Percentiles rank a stretch among this genome's conserved stretches.
Evolutionary conservation across 306 rosid genomes (phyloP).

Genomic region (Malus domestica): DNA sequence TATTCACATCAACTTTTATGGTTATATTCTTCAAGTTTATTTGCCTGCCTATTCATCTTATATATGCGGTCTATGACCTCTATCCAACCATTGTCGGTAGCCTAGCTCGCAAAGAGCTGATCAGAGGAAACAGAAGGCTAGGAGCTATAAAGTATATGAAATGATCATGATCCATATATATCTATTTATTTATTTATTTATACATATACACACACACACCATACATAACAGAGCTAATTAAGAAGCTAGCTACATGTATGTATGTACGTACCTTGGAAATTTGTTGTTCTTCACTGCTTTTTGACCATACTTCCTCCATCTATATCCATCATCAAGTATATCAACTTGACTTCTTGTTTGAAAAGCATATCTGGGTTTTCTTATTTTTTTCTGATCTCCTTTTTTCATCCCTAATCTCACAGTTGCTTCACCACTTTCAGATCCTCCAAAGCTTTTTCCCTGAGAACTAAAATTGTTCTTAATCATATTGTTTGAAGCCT

Average conservation of each 20-base stretch:
- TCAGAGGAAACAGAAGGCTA: not conserved
- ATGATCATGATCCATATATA: too few species aligned
- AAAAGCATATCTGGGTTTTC: slow-evolving; percentile 44
- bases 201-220: too few species aligned
- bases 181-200: too few species aligned
- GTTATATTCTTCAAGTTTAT: not conserved
- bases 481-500: not conserved
- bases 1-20: too few species aligned
- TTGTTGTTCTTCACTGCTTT: slow-evolving; percentile 55
- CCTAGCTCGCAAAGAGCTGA: not conserved
- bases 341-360: slow-evolving; percentile 56
- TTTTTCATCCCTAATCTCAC: slow-evolving; percentile 6
- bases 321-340: slow-evolving; percentile 48
- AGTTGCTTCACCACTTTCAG: not conserved
- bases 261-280: slow-evolving; percentile 31
- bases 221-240: not conserved
- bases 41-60: not conserved
- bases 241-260: not conserved
- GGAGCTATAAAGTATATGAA: too few species aligned
- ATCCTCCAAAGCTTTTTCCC: slow-evolving; percentile 1
- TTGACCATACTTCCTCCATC: slow-evolving; percentile 57
- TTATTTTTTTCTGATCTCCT: slow-evolving; percentile 28
- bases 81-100: not conserved
- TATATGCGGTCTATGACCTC: too few species aligned
- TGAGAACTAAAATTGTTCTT: not conserved